Conservation (phyloP, 805 yeast species). For the Ogataea methanolica region DNA sequence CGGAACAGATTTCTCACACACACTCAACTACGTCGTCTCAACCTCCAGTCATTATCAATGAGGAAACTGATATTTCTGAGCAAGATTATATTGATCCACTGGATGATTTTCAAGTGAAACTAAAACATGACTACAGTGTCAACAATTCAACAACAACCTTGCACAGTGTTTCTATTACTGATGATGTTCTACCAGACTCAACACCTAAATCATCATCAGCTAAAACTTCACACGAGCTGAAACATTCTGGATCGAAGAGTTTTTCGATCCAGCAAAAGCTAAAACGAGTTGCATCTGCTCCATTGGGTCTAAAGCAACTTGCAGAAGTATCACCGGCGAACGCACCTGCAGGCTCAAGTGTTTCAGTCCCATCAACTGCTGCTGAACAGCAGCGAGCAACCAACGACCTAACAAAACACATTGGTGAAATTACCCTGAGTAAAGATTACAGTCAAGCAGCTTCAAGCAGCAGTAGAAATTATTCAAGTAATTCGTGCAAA, state of each 20-base stretch:
- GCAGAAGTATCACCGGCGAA: slow-evolving; percentile 8
- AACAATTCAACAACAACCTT: slow-evolving; percentile 26
- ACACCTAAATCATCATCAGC: background rate
- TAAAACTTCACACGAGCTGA: background rate
- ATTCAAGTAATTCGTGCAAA: slow-evolving; percentile 71
- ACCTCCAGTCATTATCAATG: slow-evolving; percentile 4
- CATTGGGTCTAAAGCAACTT: slow-evolving; percentile 48
- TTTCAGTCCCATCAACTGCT: slow-evolving; percentile 9
- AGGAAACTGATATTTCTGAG: slow-evolving; percentile 25
- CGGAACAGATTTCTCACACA: background rate
- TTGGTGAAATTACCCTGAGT: slow-evolving; percentile 31
- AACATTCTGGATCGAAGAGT: slow-evolving; percentile 1
- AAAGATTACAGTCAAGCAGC: slow-evolving; percentile 41
- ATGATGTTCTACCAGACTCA: background rate
- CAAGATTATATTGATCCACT: slow-evolving; percentile 19
- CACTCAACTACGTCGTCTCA: slow-evolving; percentile 5
- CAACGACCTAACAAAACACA: slow-evolving; percentile 27
- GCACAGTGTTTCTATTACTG: slow-evolving; percentile 4
- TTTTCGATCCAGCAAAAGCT: slow-evolving; percentile 36
- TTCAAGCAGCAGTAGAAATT: slow-evolving; percentile 42
- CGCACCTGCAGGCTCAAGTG: slow-evolving; percentile 1
- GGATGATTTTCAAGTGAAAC: slow-evolving; percentile 25
- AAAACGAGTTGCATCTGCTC: slow-evolving; percentile 83
- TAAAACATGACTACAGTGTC: slow-evolving; percentile 29
- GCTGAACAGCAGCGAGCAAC: slow-evolving; percentile 3